Evolutionary conservation across 495 filamentous ascomycete species (phyloP).

Genomic region (Xylaria longipes): DNA sequence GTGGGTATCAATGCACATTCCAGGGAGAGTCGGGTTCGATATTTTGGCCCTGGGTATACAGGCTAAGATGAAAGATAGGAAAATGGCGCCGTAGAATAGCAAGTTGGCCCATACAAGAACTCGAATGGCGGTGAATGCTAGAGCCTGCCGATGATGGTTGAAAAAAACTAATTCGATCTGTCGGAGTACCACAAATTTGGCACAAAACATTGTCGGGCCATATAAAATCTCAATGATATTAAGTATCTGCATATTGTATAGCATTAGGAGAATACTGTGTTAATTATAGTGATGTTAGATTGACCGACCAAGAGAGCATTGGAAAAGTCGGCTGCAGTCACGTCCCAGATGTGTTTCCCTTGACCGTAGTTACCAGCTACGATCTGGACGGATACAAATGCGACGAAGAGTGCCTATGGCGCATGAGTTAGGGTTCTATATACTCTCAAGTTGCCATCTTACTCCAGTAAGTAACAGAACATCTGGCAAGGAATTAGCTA

Average conservation of each 20-base stretch:
- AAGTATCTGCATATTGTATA: neutral
- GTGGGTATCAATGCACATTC: constrained; percentile 54
- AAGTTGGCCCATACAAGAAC: constrained; percentile 28
- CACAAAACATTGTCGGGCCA: constrained; percentile 17
- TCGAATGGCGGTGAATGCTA: constrained; percentile 14
- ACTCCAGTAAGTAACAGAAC: constrained; percentile 10
- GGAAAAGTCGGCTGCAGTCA: neutral
- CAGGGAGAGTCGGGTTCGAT: constrained; percentile 32
- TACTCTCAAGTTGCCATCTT: neutral
- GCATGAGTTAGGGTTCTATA: neutral
- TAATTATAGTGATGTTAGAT: neutral
- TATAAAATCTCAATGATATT: constrained; percentile 17
- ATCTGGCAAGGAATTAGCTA: neutral
- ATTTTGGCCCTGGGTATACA: constrained; percentile 32
- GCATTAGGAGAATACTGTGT: neutral
- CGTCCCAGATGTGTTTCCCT: neutral
- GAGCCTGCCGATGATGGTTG: constrained; percentile 12
- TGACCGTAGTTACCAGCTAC: too few relatives aligned
- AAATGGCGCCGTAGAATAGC: constrained; percentile 24
- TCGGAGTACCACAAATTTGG: constrained; percentile 21
- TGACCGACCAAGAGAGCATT: neutral
- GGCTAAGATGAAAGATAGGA: constrained; percentile 24
- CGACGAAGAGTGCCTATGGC: neutral
- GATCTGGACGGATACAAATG: constrained; percentile 7
- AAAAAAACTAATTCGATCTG: constrained; percentile 16